Evolutionary conservation across 2,329 filamentous ascomycete species (phyloP).

Genomic region (Colletotrichum sp.): DNA sequence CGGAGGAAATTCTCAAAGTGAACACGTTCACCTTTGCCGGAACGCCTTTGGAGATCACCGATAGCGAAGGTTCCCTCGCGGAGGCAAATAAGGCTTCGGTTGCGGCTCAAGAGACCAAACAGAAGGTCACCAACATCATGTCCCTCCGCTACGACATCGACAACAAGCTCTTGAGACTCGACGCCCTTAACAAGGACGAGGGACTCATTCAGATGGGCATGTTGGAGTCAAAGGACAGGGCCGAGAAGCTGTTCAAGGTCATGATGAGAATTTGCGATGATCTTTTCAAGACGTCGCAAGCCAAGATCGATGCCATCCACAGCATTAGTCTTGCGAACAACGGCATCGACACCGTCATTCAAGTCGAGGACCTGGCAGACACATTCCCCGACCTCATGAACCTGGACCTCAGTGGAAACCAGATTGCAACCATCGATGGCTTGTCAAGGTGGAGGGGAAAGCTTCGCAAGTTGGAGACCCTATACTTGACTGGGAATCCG

Average conservation of each 20-base stretch:
- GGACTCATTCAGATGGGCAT: conserved; percentile 77
- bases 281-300: conserved; percentile 73
- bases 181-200: conserved; percentile 74
- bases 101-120: conserved; percentile 65
- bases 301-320: conserved; percentile 78
- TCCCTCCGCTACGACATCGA: conserved; percentile 73
- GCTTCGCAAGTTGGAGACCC: conserved; percentile 79
- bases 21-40: conserved; percentile 75
- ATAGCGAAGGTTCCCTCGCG: conserved; percentile 47
- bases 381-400: conserved; percentile 88
- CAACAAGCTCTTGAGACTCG: conserved; percentile 81
- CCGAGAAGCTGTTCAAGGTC: conserved; percentile 89
- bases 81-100: conserved; percentile 52
- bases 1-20: conserved; percentile 68
- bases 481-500: conserved; percentile 80
- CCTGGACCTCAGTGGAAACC: conserved; percentile 87
- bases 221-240: conserved; percentile 72
- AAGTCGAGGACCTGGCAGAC: conserved; percentile 76
- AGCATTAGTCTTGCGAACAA: conserved; percentile 86
- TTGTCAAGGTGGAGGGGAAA: conserved; percentile 80
- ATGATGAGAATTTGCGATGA: conserved; percentile 86
- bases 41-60: conserved; percentile 60
- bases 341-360: conserved; percentile 72
- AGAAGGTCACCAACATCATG: conserved; percentile 74
- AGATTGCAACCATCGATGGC: conserved; percentile 69